phyloP scores from a whole-genome alignment of 345 rosid genomes.

The Bruguiera sexangula region DNA sequence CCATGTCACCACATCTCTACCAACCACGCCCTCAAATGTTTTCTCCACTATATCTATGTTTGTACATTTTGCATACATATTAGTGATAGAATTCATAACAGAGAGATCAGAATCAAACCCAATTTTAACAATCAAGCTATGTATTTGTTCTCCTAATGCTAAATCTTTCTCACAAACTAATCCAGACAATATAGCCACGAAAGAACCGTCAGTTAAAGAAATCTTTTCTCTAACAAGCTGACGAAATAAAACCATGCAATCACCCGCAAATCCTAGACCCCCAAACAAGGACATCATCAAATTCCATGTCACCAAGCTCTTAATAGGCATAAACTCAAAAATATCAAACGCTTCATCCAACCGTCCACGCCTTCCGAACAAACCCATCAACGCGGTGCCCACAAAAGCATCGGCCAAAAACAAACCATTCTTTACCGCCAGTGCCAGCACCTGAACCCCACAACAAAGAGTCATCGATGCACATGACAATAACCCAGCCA shows the following conservation, averaged over 20 bases:
- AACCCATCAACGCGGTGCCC: conserved; percentile 62
- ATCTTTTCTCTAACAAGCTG: conserved; percentile 38
- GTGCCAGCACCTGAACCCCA: conserved; percentile 62
- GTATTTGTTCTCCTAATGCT: conserved; percentile 53
- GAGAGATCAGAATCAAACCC: conserved; percentile 40
- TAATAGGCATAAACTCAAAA: conserved; percentile 61
- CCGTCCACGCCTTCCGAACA: conserved; percentile 59
- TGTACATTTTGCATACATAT: conserved; percentile 58
- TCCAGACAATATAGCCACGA: conserved; percentile 57
- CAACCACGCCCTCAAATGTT: conserved; percentile 37
- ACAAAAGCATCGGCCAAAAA: conserved; percentile 55
- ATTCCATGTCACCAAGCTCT: conserved; percentile 75
- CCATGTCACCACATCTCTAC: conserved; percentile 67
- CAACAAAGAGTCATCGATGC: conserved; percentile 32
- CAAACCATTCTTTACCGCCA: conserved; percentile 59
- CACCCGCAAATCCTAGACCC: conserved; percentile 40
- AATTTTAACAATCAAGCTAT: conserved; percentile 50
- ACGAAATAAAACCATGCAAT: conserved; percentile 45
- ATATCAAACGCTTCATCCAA: conserved; percentile 44
- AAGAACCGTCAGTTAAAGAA: conserved; percentile 52
- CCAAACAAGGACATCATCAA: conserved; percentile 59
- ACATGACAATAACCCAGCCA: conserved; percentile 61
- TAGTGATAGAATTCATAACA: conserved; percentile 55
- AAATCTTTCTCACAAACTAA: conserved; percentile 42
- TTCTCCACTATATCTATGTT: conserved; percentile 38